Base-by-base conservation (phyloP, 2,329 filamentous ascomycete genomes). In the Ophiostoma fasciatum region DNA sequence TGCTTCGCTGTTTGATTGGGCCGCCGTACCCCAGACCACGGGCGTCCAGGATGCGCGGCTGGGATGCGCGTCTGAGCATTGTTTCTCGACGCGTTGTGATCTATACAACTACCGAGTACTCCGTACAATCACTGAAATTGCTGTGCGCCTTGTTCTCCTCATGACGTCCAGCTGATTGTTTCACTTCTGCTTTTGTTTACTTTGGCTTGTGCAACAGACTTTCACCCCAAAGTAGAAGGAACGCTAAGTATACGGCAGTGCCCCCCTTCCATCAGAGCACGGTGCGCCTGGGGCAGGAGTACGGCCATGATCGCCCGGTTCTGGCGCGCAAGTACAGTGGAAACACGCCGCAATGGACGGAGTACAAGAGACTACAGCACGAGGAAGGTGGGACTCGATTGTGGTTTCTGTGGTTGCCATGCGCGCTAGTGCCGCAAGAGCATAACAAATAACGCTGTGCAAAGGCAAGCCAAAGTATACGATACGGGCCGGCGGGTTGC, bases 351-450 rank as follows among this genome's bases (percentile, higher is more conserved):
- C n/a, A n/a, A 18, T 19, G 12, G 33, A 15, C 18, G 14, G 17
- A 21, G 25, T 8, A 15, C 8, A 11, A 15, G 12, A 20, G 12
- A 7, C 28, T 9, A 19, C 27, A 36, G 15, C 23, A 31, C 18
- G 23, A 11, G 22, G 7, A 9, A 8, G 26, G 38, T 37, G 38
- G 38, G 34, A 22, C 38, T 36, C 22, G 30, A 25, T 34, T 34
- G 20, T 37, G 15, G 42, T 44, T 42, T 42, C 42, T 40, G 29
- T 39, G 40, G 42, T 42, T 42, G 38, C 42, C 40, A 30, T 38
- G 37, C 19, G 31, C 34, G 13, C 27, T 32, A 33, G 33, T 31
- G 33, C 20, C 17, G 27, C 20, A 7, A 33, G 21, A 33, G 13
- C 31, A 22, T 15, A 30, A 39, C 32, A 39, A n/a, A 39, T 27